Percentiles rank a stretch among this genome's conserved stretches.
phyloP scores from a whole-genome alignment of 345 rosid species.

The rapeseed (Brassica napus) region Da-Ae NC_063448.1:5245001-5245500 shows the following conservation, averaged over 20 bases:
- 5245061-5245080: not conserved
- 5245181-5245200: slow-evolving; percentile 55
- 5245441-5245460: slow-evolving; percentile 27
- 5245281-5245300: slow-evolving; percentile 50
- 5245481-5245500: slow-evolving; percentile 44
- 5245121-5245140: slow-evolving; percentile 14
- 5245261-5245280: slow-evolving; percentile 35
- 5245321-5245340: slow-evolving; percentile 54
- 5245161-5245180: slow-evolving; percentile 92
- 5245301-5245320: slow-evolving; percentile 61
- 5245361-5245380: slow-evolving; percentile 11
- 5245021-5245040: slow-evolving; percentile 83
- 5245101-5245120: slow-evolving; percentile 6
- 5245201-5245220: slow-evolving; percentile 31
- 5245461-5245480: slow-evolving; percentile 41
- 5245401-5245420: slow-evolving; percentile 13
- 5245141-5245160: slow-evolving; percentile 99
- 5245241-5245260: slow-evolving; percentile 44
- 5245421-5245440: slow-evolving; percentile 37
- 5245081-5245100: not conserved
- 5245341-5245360: slow-evolving; percentile 33
- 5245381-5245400: slow-evolving; percentile 22
- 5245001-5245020: slow-evolving; percentile 91
- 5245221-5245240: slow-evolving; percentile 37
- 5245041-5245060: not conserved